A percentile compares a stretch with the other conserved stretches of the same genome.
phyloP scores from a whole-genome alignment of 345 rosid genomes.

The Atalantia buxifolia region DNA sequence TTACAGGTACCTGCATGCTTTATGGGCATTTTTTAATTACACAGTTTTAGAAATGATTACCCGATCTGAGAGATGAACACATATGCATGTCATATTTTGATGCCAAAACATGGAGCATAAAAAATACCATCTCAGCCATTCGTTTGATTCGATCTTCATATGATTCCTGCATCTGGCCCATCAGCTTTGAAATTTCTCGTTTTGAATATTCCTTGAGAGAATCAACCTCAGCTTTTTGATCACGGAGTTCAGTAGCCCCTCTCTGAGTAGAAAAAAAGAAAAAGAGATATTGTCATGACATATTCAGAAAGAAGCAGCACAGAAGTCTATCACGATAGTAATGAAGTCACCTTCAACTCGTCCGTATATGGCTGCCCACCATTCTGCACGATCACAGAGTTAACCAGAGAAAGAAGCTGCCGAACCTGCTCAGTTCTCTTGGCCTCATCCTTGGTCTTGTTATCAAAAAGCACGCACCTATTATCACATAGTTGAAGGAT shows the following conservation, averaged over 20 bases:
- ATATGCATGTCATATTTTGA: neutral
- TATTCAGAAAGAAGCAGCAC: neutral
- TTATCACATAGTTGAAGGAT: constrained; percentile 57
- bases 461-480: constrained; percentile 66
- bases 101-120: neutral
- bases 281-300: neutral
- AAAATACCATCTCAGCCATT: constrained; percentile 60
- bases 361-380: constrained; percentile 75
- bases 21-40: neutral
- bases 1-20: neutral
- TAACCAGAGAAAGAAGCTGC: constrained; percentile 63
- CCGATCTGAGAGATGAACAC: neutral
- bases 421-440: constrained; percentile 58
- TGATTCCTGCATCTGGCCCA: constrained; percentile 53
- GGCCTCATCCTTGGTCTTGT: constrained; percentile 60
- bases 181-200: constrained; percentile 48
- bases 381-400: constrained; percentile 44
- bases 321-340: neutral
- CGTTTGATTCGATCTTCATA: constrained; percentile 64
- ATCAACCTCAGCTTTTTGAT: constrained; percentile 57
- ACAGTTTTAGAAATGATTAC: neutral
- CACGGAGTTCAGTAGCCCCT: constrained; percentile 63
- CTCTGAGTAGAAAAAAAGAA: constrained; percentile 33
- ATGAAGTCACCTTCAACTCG: constrained; percentile 56
- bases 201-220: constrained; percentile 56